Percentiles rank a stretch among this genome's conserved stretches.
These are phyloP conservation scores for Debaryomyces tyrocola DNA, from an alignment of 805 yeast species.

Conservation along the genomic window DNA sequence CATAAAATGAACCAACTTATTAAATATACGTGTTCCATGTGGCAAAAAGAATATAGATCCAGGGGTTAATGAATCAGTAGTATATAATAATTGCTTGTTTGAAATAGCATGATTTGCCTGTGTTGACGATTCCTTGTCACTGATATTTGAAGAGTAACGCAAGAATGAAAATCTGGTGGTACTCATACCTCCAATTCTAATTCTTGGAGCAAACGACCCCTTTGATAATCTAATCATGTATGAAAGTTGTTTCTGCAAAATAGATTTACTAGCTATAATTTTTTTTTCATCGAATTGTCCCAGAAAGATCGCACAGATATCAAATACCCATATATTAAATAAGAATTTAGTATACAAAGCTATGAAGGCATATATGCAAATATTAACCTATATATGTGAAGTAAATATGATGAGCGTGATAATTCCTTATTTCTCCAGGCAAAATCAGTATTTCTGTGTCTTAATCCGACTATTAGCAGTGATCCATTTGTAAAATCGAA, in stretches of 20 bases:
- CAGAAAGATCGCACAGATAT: no score
- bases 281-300: no score
- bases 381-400: no score
- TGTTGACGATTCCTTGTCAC: constrained; percentile 26
- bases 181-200: background rate
- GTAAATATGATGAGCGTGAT: no score
- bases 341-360: no score
- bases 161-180: background rate
- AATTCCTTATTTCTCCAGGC: no score
- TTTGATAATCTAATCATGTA: background rate
- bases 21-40: constrained; percentile 85
- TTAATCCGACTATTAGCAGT: no score
- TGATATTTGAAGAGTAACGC: constrained; percentile 1
- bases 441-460: no score
- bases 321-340: no score
- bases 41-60: constrained; percentile 93
- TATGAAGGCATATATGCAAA: no score
- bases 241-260: background rate
- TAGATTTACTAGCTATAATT: no score
- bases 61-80: constrained; percentile 80
- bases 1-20: constrained; percentile 78
- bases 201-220: background rate
- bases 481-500: no score
- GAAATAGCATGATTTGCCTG: constrained; percentile 49
- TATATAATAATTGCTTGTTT: constrained; percentile 69